phyloP scores from a whole-genome alignment of 2,329 filamentous ascomycete species.

The Fusarium longipes region DNA sequence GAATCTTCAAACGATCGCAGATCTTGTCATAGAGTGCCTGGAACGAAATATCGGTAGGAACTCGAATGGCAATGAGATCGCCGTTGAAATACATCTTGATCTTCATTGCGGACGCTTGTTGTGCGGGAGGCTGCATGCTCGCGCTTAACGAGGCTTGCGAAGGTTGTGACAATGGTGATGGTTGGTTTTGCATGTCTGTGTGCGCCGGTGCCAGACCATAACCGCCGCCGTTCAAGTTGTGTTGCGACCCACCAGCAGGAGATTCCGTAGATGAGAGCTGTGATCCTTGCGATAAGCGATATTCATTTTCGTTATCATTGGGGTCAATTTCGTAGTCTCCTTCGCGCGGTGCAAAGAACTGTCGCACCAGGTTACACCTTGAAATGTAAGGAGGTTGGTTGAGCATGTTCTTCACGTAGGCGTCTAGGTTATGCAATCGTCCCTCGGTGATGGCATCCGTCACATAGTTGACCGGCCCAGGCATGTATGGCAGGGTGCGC shows the following conservation, averaged over 20 bases:
- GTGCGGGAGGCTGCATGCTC: constrained; percentile 52
- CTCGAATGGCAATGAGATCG: constrained; percentile 90
- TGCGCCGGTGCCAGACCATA: constrained; percentile 64
- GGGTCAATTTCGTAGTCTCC: constrained; percentile 94
- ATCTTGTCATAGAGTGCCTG: constrained; percentile 85
- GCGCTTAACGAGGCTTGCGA: constrained; percentile 64
- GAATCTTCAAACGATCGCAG: constrained; percentile 82
- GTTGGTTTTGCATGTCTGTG: constrained; percentile 40
- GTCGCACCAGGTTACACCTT: constrained; percentile 83
- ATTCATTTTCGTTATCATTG: constrained; percentile 78
- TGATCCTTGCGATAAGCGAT: constrained; percentile 77
- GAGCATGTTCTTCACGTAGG: constrained; percentile 93
- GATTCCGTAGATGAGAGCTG: constrained; percentile 74
- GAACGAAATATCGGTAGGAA: constrained; percentile 83
- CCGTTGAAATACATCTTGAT: constrained; percentile 95
- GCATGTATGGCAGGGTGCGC: constrained; percentile 94
- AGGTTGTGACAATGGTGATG: constrained; percentile 48
- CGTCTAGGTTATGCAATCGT: constrained; percentile 89
- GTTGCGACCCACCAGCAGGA: constrained; percentile 68
- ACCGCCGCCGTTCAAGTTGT: constrained; percentile 68
- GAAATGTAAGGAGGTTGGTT: constrained; percentile 86
- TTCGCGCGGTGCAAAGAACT: constrained; percentile 89
- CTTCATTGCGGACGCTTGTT: constrained; percentile 74
- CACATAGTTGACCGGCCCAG: constrained; percentile 95
- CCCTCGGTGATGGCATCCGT: constrained; percentile 98